Percentiles rank a stretch among this genome's conserved stretches.
Conservation (phyloP, 2,329 filamentous ascomycete genomes). For the Talaromyces sp. region DNA sequence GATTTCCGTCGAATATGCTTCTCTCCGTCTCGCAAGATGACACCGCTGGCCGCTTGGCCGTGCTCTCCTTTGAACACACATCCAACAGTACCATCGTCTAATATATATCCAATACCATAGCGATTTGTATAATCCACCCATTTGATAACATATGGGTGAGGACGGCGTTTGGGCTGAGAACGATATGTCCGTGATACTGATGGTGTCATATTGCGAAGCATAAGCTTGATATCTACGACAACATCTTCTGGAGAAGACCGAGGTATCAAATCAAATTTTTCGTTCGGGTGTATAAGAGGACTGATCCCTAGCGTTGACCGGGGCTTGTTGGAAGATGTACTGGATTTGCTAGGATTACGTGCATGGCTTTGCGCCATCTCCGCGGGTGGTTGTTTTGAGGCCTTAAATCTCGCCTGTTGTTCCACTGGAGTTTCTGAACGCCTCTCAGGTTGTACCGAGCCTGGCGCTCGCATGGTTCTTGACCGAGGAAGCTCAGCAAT, state of each 20-base stretch:
- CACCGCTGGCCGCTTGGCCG: conserved; percentile 42
- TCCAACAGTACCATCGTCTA: conserved; percentile 51
- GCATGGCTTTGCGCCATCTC: conserved; percentile 2
- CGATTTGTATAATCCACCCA: conserved; percentile 54
- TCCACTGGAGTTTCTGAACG: conserved; percentile 14
- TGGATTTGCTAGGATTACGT: conserved; percentile 27
- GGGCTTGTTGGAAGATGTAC: conserved; percentile 30
- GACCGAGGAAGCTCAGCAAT: neutral
- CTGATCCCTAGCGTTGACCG: conserved; percentile 37
- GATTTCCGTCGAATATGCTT: conserved; percentile 46
- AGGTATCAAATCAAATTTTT: conserved; percentile 36
- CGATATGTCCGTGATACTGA: conserved; percentile 29
- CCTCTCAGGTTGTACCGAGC: conserved; percentile 10
- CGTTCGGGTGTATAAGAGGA: conserved; percentile 38
- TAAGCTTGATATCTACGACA: conserved; percentile 37
- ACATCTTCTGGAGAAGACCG: conserved; percentile 40
- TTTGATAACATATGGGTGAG: conserved; percentile 49
- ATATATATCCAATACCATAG: conserved; percentile 51
- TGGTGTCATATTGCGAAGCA: conserved; percentile 37
- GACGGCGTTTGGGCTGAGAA: conserved; percentile 28
- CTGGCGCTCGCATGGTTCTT: conserved; percentile 11
- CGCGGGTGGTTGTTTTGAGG: neutral
- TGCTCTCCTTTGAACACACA: conserved; percentile 50
- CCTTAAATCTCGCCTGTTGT: conserved; percentile 10
- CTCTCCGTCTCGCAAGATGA: conserved; percentile 47